These are phyloP conservation scores for Oryza brachyantha DNA, from an alignment of 176 grass and related monocot species.

Conservation along the genomic window DNA sequence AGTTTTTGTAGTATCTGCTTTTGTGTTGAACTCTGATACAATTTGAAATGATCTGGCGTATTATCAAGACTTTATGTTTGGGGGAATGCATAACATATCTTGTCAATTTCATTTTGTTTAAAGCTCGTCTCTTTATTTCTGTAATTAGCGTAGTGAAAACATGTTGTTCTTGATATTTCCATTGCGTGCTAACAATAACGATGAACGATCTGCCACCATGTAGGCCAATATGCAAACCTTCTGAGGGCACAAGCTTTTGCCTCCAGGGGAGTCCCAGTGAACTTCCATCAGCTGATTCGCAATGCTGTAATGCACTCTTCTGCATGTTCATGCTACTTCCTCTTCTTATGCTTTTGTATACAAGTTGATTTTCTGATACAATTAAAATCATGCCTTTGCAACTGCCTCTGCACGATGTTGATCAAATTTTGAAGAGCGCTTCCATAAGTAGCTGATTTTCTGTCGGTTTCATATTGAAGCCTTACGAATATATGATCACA, in stretches of 20 bases:
- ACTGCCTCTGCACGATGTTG: background rate
- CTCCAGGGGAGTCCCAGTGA: conserved; percentile 13
- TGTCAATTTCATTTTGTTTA: background rate
- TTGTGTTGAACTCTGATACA: background rate
- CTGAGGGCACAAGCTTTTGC: conserved; percentile 33
- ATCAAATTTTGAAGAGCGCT: background rate
- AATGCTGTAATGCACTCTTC: conserved; percentile 43
- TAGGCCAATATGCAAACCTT: conserved; percentile 47
- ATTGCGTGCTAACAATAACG: background rate
- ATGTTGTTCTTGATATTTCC: background rate
- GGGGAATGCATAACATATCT: background rate
- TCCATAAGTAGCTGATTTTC: background rate
- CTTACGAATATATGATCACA: background rate
- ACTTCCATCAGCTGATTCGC: conserved; percentile 51
- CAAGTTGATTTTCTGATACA: background rate
- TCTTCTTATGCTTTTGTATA: background rate
- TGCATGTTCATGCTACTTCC: background rate
- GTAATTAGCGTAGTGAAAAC: background rate
- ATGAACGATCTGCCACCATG: background rate
- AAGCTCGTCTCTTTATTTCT: background rate
- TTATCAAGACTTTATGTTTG: background rate
- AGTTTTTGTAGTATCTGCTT: background rate
- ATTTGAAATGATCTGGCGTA: background rate
- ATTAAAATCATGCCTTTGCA: background rate
- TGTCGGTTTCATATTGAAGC: background rate